phyloP scores from a whole-genome alignment of 345 rosid species.

The Gynandropsis gynandra region DNA sequence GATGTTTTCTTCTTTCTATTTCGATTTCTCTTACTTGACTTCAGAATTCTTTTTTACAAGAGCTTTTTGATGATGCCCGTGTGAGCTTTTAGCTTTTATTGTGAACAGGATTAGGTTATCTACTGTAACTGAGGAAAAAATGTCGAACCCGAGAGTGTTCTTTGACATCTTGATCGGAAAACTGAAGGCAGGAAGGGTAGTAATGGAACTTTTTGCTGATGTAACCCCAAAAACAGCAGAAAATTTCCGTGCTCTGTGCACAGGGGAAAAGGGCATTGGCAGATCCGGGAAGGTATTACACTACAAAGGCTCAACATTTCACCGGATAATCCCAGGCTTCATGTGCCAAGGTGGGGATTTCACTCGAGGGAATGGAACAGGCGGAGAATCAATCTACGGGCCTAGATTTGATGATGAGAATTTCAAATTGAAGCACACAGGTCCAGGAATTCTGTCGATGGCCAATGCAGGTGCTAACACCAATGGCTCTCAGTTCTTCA shows the following conservation, averaged over 20 bases:
- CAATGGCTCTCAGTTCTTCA: conserved; percentile 87
- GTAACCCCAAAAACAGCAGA: conserved; percentile 65
- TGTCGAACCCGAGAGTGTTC: conserved; percentile 68
- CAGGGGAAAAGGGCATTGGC: conserved; percentile 74
- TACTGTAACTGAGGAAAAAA: conserved; percentile 21
- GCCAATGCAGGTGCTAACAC: conserved; percentile 74
- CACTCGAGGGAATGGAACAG: conserved; percentile 81
- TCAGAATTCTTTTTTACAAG: neutral
- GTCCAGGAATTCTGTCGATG: conserved; percentile 68
- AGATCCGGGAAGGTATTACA: conserved; percentile 48
- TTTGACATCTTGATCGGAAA: conserved; percentile 67
- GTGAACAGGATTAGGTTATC: conserved; percentile 17
- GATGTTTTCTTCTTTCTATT: neutral
- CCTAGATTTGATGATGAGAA: conserved; percentile 66
- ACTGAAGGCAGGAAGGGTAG: conserved; percentile 52
- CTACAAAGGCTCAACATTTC: conserved; percentile 79
- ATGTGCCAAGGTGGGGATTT: conserved; percentile 97
- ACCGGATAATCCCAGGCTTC: conserved; percentile 75
- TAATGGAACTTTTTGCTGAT: conserved; percentile 80
- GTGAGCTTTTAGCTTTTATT: neutral
- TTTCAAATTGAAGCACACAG: conserved; percentile 68
- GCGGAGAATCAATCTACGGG: conserved; percentile 82
- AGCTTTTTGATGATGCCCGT: neutral
- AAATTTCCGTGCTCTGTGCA: conserved; percentile 74
- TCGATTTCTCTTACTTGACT: neutral